Base-by-base conservation (phyloP, 768 basidiomycete genomes). In the Mycena venus region DNA sequence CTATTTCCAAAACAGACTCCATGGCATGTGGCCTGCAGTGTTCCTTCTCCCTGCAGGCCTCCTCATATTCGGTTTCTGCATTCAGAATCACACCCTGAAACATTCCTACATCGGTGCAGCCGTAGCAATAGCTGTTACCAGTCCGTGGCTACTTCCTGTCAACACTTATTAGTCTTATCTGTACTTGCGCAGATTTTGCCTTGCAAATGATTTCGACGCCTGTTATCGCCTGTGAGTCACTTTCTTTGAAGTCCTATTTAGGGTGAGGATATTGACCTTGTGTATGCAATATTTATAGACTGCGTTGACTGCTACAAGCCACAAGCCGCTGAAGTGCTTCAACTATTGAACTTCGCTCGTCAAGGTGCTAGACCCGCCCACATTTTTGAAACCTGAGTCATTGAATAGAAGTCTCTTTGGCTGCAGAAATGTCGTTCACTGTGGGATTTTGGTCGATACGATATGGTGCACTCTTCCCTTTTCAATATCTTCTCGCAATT, bases 281-380 rank as follows among this genome's bases (percentile, higher is more conserved):
- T n/a, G n/a, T n/a, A n/a, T n/a, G n/a, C n/a, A n/a, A 27, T 68
- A n/a, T n/a, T n/a, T 3, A 34, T 10, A 70, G 73, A 75, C 38
- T 77, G 72, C 31, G 75, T 78, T 23, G 77, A 78, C 38, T 78
- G 77, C 58, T 78, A 78, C 65, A 75, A 78, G 64, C 74, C 74
- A 23, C 75, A 78, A 68, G 51, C 77, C 1, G 74, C 77, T 47
- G 74, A 78, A 19, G 74, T 78, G 7, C 72, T 77, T 38, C 75
- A 76, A 56, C 36, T 78, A 19, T 31, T 78, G 40, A 78, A 76
- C 58, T 78, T 78, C 36, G 70, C 68, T 0, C 77, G 77, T 14
- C 77, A 78, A 72, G 74, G 70, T 73, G 7, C 23, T 25, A 6
- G n/a, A 3, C n/a, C n/a, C n/a, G n/a, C n/a, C n/a, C n/a, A n/a